Percentiles rank a stretch among this genome's conserved stretches.
Conservation (phyloP, 306 rosid genomes). For the Mimosa bimucronata region DNA sequence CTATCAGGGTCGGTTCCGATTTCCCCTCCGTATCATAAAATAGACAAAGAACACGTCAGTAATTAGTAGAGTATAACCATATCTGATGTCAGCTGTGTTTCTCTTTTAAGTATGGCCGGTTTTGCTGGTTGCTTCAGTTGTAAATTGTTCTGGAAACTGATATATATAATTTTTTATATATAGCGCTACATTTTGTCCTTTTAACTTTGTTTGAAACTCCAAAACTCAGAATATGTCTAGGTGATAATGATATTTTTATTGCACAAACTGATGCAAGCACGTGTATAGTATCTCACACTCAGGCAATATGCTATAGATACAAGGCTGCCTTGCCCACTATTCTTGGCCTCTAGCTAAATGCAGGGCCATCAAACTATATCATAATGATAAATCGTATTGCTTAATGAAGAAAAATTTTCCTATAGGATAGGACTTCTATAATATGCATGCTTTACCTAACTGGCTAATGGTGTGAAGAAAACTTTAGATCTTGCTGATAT, state of each 20-base stretch:
- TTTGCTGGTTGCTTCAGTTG: background rate
- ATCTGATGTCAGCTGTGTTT: slow-evolving; percentile 8
- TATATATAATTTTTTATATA: background rate
- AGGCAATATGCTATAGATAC: slow-evolving; percentile 48
- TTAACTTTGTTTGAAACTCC: background rate
- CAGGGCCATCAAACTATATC: slow-evolving; percentile 50
- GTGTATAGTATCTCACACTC: slow-evolving; percentile 40
- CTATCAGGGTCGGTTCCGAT: background rate
- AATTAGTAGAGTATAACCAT: background rate
- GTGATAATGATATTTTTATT: slow-evolving; percentile 34
- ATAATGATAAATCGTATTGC: slow-evolving; percentile 39
- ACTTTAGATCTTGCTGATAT: slow-evolving; percentile 55
- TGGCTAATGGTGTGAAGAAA: slow-evolving; percentile 54
- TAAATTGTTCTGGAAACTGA: background rate
- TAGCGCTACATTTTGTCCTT: background rate
- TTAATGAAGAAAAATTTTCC: slow-evolving; percentile 51
- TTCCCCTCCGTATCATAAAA: background rate
- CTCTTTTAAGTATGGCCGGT: background rate
- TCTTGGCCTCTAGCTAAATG: slow-evolving; percentile 50
- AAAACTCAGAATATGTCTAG: slow-evolving; percentile 20
- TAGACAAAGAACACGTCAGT: background rate
- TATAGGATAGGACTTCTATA: slow-evolving; percentile 51
- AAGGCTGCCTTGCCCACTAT: slow-evolving; percentile 45
- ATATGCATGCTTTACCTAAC: slow-evolving; percentile 53
- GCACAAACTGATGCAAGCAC: slow-evolving; percentile 41